phyloP scores from a whole-genome alignment of 2,329 filamentous ascomycete genomes.

The Fusarium sororula region DNA sequence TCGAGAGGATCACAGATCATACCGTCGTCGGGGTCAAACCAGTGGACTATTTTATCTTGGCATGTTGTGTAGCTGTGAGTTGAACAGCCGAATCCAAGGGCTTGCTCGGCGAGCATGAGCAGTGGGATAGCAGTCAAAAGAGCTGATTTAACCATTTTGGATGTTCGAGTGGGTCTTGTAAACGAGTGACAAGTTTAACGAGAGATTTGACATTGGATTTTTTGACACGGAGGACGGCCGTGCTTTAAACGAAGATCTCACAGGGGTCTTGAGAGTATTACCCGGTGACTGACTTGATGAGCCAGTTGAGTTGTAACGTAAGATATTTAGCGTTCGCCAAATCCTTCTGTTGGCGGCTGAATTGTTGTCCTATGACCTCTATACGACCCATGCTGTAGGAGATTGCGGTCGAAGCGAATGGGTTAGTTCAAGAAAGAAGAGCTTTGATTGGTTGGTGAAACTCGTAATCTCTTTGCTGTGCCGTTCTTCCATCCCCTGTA shows the following conservation, averaged over 20 bases:
- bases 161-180: background rate
- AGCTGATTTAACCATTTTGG: conserved; percentile 11
- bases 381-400: background rate
- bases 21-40: conserved; percentile 60
- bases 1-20: conserved; percentile 62
- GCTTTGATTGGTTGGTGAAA: background rate
- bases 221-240: background rate
- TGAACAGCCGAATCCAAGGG: conserved; percentile 16
- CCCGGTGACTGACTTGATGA: background rate
- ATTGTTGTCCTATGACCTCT: background rate
- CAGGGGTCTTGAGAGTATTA: background rate
- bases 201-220: background rate
- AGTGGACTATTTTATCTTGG: conserved; percentile 40
- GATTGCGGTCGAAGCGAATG: background rate
- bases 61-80: conserved; percentile 30
- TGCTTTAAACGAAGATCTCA: background rate
- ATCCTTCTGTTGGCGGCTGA: background rate
- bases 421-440: background rate
- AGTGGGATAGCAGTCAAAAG: background rate
- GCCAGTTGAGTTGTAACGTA: background rate
- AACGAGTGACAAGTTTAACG: conserved; percentile 4
- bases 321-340: background rate
- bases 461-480: background rate
- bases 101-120: conserved; percentile 20
- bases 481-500: background rate